A percentile compares a stretch with the other conserved stretches of the same genome.
phyloP scores from a whole-genome alignment of 345 rosid species.

The Raphanus sativus region DNA sequence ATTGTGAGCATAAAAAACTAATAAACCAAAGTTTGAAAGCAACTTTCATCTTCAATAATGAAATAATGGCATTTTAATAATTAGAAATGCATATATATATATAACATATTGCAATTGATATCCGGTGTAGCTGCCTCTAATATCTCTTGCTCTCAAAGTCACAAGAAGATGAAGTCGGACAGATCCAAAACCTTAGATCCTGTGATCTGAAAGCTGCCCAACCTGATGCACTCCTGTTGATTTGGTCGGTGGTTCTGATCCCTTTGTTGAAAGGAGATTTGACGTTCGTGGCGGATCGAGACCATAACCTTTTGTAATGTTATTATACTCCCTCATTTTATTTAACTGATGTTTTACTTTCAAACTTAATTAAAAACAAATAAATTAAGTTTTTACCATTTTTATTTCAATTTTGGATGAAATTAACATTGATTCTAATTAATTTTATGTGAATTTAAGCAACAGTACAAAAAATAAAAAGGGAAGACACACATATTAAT shows the following conservation, averaged over 20 bases:
- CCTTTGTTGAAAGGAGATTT: slow-evolving; percentile 65
- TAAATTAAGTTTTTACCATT: background rate
- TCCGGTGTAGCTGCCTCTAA: slow-evolving; percentile 27
- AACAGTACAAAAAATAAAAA: background rate
- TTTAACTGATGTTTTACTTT: background rate
- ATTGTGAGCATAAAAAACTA: background rate
- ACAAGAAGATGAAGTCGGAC: slow-evolving; percentile 37
- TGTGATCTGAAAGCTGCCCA: slow-evolving; percentile 90
- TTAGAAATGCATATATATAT: too few relatives aligned
- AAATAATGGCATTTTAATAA: background rate
- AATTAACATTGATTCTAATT: background rate
- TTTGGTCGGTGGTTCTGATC: slow-evolving; percentile 57
- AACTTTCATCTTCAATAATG: background rate
- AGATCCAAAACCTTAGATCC: slow-evolving; percentile 59
- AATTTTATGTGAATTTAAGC: background rate
- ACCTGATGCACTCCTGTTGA: slow-evolving; percentile 75
- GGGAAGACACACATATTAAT: background rate
- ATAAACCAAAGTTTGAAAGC: background rate
- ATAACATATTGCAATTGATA: background rate
- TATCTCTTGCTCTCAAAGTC: slow-evolving; percentile 24
- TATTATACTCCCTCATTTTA: background rate
- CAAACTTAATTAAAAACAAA: background rate
- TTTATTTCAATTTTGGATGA: background rate
- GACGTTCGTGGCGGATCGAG: background rate
- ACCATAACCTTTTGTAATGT: background rate